phyloP scores from a whole-genome alignment of 2,329 filamentous ascomycete species.

The Clonostachys solani region DNA sequence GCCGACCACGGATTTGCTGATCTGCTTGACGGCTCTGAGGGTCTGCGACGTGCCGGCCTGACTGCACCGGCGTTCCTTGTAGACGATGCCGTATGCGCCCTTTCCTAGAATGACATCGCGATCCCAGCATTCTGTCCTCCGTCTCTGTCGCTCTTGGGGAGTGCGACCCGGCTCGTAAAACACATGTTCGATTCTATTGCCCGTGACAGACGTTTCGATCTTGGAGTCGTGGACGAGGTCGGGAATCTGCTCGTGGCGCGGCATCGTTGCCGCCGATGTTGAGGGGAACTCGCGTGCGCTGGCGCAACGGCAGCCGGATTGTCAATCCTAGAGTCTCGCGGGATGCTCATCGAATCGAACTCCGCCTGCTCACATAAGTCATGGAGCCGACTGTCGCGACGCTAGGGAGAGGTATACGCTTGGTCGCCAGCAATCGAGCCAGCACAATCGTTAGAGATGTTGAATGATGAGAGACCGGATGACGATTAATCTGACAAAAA shows the following conservation, averaged over 20 bases:
- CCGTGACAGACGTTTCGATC: background rate
- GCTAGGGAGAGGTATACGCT: no score
- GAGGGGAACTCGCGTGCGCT: no score
- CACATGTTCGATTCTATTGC: background rate
- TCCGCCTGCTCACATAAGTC: no score
- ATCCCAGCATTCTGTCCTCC: background rate
- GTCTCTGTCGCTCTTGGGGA: background rate
- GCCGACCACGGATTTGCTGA: background rate
- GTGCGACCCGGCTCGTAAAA: background rate
- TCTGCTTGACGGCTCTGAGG: background rate
- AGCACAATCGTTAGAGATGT: no score
- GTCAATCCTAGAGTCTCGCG: no score
- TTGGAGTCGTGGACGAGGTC: background rate
- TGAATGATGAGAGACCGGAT: no score
- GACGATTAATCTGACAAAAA: no score
- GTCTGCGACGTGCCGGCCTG: background rate
- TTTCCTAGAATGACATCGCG: background rate
- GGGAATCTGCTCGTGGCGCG: background rate
- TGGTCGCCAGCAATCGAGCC: no score
- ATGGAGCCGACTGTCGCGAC: no score
- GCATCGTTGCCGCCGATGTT: no score
- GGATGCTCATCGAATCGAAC: no score
- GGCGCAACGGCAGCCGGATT: no score
- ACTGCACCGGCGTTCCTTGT: background rate
- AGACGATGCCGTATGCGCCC: background rate